phyloP scores from a whole-genome alignment of 2,329 filamentous ascomycete genomes.

The Claviceps citrina region DNA sequence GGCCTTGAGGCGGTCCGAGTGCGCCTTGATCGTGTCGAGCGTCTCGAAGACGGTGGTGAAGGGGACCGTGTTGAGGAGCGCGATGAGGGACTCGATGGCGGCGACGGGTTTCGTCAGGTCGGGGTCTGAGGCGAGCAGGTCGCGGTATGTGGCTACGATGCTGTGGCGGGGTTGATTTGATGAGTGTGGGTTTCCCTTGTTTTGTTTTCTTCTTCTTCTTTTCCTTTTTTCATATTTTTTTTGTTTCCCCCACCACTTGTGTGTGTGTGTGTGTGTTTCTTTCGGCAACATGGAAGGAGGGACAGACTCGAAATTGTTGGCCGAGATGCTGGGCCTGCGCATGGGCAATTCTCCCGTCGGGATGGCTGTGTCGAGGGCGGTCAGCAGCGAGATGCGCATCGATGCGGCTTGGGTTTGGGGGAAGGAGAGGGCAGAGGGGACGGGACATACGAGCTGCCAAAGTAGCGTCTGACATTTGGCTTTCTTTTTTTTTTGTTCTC shows the following conservation, averaged over 20 bases:
- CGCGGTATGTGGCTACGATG: conserved; percentile 40
- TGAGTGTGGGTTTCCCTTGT: conserved; percentile 2
- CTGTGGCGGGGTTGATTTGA: conserved; percentile 19
- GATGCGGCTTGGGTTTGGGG: no score
- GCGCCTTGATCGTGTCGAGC: conserved; percentile 64
- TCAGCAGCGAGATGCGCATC: no score
- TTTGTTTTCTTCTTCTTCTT: background rate
- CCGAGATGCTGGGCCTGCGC: conserved; percentile 7
- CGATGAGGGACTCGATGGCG: conserved; percentile 80
- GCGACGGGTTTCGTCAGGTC: conserved; percentile 93
- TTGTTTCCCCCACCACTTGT: no score
- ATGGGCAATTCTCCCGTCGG: conserved; percentile 3
- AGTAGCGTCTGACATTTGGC: conserved; percentile 1
- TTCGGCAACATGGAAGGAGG: no score
- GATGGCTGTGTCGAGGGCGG: no score
- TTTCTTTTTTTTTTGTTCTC: no score
- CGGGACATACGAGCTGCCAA: conserved; percentile 1
- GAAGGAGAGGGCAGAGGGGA: background rate
- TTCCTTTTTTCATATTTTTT: background rate
- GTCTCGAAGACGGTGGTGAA: conserved; percentile 88
- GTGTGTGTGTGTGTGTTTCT: no score
- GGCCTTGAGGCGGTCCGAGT: conserved; percentile 62
- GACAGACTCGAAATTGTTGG: conserved; percentile 10
- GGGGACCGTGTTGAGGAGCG: conserved; percentile 63
- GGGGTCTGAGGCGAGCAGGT: conserved; percentile 47